Evolutionary conservation across 192 early-diverging fungal genomes (phyloP).

Genomic region (Rhizoclosmatium sp.): DNA sequence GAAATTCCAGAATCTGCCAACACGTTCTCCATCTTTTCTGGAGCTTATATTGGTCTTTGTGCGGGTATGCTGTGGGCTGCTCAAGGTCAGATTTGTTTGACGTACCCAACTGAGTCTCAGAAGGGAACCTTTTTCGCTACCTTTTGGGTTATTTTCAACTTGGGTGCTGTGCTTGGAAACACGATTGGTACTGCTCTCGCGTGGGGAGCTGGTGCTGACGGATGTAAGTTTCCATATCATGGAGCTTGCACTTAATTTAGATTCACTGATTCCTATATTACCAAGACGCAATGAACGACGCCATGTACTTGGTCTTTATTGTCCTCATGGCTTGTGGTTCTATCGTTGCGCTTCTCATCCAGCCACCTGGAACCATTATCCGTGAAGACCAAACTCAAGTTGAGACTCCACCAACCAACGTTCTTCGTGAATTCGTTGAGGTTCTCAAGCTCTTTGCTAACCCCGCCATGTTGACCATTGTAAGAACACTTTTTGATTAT

Average conservation of each 20-base stretch:
- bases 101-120: no score
- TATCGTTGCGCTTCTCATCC: constrained; percentile 68
- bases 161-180: constrained; percentile 8
- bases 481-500: neutral
- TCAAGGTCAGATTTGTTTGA: constrained; percentile 77
- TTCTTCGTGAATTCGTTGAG: constrained; percentile 61
- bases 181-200: constrained; percentile 76
- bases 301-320: constrained; percentile 52
- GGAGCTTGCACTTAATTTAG: constrained; percentile 73
- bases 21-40: no score
- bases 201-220: constrained; percentile 54
- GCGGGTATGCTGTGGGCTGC: constrained; percentile 74
- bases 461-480: constrained; percentile 70
- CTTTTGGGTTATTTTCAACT: no score
- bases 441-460: constrained; percentile 72
- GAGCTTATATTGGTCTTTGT: constrained; percentile 62
- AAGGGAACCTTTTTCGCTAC: no score
- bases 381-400: no score
- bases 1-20: constrained; percentile 31
- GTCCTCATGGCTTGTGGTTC: constrained; percentile 69
- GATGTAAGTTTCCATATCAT: constrained; percentile 44
- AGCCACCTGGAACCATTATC: constrained; percentile 56
- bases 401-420: constrained; percentile 4
- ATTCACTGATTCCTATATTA: constrained; percentile 70
- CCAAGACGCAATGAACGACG: neutral